Evolutionary conservation across 148 eudicot genomes (phyloP).

Genomic region (Fagopyrum esculentum): DNA sequence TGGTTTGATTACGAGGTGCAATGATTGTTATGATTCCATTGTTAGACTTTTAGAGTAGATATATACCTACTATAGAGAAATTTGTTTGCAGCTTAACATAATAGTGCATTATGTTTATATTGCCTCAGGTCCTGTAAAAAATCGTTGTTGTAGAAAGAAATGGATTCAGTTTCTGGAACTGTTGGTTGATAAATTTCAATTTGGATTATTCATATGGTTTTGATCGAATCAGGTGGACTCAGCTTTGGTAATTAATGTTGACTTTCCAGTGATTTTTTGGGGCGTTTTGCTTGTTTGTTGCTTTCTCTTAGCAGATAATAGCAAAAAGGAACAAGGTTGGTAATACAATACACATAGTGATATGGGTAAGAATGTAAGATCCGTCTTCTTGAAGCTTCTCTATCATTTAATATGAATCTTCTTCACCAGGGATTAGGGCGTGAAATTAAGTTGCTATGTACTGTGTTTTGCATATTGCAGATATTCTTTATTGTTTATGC

Average conservation of each 20-base stretch:
- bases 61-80: neutral
- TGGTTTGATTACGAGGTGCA: slow-evolving; percentile 23
- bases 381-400: neutral
- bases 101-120: neutral
- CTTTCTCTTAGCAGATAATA: neutral
- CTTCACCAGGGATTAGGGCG: neutral
- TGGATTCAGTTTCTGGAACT: neutral
- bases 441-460: no score
- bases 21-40: neutral
- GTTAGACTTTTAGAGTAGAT: neutral
- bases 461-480: no score
- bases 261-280: neutral
- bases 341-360: neutral
- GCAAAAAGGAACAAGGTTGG: neutral
- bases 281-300: neutral
- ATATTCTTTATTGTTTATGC: no score
- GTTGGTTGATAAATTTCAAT: neutral
- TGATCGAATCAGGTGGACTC: neutral
- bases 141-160: neutral
- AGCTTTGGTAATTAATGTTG: neutral
- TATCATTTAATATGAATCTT: neutral
- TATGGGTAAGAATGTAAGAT: neutral
- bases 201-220: neutral
- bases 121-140: neutral
- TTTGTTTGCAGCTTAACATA: neutral